phyloP scores from a whole-genome alignment of 1,284 basidiomycete species.

The Agaricales sp. region DNA sequence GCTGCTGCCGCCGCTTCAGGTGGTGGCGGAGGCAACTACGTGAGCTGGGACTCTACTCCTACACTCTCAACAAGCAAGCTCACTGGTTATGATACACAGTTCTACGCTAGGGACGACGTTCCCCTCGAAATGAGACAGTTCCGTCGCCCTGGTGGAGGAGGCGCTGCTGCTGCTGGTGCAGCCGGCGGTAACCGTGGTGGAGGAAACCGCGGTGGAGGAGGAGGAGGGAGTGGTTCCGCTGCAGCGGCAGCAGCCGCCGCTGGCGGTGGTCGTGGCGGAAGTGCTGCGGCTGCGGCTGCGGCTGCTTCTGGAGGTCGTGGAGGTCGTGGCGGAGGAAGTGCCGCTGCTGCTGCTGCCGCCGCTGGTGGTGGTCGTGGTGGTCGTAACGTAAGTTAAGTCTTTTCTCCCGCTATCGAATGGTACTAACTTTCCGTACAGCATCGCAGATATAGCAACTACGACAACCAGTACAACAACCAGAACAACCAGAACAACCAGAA shows the following conservation, averaged over 20 bases:
- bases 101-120: too few relatives aligned
- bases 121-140: too few relatives aligned
- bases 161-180: background rate
- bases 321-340: background rate
- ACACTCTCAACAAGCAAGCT: too few relatives aligned
- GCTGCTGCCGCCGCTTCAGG: background rate
- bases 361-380: background rate
- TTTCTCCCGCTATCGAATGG: background rate
- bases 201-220: too few relatives aligned
- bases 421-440: background rate
- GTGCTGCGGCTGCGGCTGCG: background rate
- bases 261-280: background rate
- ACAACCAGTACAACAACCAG: background rate
- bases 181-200: background rate
- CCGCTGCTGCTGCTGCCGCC: background rate
- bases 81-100: too few relatives aligned
- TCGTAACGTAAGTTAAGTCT: background rate
- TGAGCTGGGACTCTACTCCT: too few relatives aligned
- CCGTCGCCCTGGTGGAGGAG: background rate
- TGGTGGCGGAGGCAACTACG: too few relatives aligned
- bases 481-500: background rate
- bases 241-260: background rate
- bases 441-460: background rate
- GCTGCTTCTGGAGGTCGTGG: background rate
- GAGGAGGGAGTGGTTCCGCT: too few relatives aligned